phyloP scores from a whole-genome alignment of 768 basidiomycete species.

The Pleurotus eryngii region DNA sequence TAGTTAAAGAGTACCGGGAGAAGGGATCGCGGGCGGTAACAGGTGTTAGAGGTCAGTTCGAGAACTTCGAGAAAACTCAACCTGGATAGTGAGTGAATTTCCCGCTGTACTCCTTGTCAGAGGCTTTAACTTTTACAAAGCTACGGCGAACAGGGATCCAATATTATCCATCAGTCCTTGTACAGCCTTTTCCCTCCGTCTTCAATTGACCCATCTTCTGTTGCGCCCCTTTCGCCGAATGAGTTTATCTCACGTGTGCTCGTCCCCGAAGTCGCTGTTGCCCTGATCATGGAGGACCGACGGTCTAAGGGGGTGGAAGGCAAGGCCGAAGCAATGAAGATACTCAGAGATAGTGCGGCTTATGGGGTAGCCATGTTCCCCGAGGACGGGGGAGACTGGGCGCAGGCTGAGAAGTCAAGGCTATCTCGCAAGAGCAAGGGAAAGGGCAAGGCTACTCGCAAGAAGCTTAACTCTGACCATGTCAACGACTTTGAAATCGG shows the following conservation, averaged over 20 bases:
- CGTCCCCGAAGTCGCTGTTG: slow-evolving; percentile 83
- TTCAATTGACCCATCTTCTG: slow-evolving; percentile 47
- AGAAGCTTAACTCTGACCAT: slow-evolving; percentile 2
- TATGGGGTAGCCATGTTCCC: slow-evolving; percentile 90
- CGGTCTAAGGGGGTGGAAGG: slow-evolving; percentile 35
- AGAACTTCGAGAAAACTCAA: slow-evolving; percentile 76
- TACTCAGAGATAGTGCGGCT: slow-evolving; percentile 71
- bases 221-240: slow-evolving; percentile 63
- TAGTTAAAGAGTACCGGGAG: slow-evolving; percentile 56
- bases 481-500: slow-evolving; percentile 29
- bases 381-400: slow-evolving; percentile 45
- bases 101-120: neutral
- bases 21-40: slow-evolving; percentile 65
- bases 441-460: neutral
- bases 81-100: slow-evolving; percentile 78
- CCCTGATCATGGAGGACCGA: slow-evolving; percentile 81
- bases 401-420: slow-evolving; percentile 18
- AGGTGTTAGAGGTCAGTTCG: slow-evolving; percentile 72
- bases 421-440: slow-evolving; percentile 13
- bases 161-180: slow-evolving; percentile 76
- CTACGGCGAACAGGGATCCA: slow-evolving; percentile 82
- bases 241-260: slow-evolving; percentile 83
- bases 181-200: slow-evolving; percentile 70
- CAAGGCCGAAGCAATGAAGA: slow-evolving; percentile 44
- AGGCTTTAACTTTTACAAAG: slow-evolving; percentile 33